Conservation (phyloP, 2,329 filamentous ascomycete genomes). For the Talaromyces sp. region DNA sequence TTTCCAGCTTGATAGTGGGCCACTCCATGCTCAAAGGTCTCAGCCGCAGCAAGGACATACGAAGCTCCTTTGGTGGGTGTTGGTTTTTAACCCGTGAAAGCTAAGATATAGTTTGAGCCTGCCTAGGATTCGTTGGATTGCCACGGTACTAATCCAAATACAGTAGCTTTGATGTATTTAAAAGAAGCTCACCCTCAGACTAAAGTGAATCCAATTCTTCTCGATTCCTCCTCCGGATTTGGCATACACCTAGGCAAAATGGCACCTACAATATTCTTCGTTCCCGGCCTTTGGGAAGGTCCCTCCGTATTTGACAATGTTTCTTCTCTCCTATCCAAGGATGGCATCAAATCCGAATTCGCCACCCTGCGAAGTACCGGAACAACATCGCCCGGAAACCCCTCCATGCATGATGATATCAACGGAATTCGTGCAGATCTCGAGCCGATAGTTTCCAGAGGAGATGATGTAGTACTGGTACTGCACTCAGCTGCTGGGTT, state of each 20-base stretch:
- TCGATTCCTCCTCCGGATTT: neutral
- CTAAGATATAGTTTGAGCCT: neutral
- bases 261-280: slow-evolving; percentile 13
- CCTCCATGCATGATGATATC: slow-evolving; percentile 9
- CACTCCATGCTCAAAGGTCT: neutral
- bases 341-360: neutral
- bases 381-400: slow-evolving; percentile 8
- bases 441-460: neutral
- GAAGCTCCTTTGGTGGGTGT: neutral
- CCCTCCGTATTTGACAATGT: neutral
- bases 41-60: neutral
- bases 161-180: neutral
- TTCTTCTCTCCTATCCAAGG: neutral
- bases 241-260: neutral
- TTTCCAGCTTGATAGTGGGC: neutral
- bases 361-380: neutral
- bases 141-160: neutral
- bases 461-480: slow-evolving; percentile 3
- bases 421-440: neutral
- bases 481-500: slow-evolving; percentile 57
- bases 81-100: neutral
- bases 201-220: neutral
- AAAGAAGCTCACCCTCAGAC: too few relatives aligned
- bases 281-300: slow-evolving; percentile 7
- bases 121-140: neutral